Base-by-base conservation (phyloP, 2,329 filamentous ascomycete genomes). In the Pestalotiopsis sp. region DNA sequence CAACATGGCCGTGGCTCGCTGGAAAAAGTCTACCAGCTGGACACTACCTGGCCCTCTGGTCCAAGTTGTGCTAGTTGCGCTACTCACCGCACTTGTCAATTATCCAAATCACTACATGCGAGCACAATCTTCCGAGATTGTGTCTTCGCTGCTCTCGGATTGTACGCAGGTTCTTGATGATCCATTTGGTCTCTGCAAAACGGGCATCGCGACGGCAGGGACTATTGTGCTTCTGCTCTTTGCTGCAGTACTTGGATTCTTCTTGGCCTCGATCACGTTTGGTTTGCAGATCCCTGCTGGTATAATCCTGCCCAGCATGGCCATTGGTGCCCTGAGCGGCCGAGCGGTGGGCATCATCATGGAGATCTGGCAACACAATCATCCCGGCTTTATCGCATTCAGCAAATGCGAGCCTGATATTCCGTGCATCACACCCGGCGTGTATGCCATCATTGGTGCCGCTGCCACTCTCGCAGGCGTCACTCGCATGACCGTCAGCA, bases 61-160 rank as follows among this genome's bases (percentile, higher is more conserved):
- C 14, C 95, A 98, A 81, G 95, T 98, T 11, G 82, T 92, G 25
- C 80, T 90, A n/a, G 89, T 97, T 27, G 91, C 95, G 4, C 83
- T 95, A 57, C 77, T 97, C 25, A 97, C 95, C 1, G 94, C 95
- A 1, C 79, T 98, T 59, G 88, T 98, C 80, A 98, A 97, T 83
- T 99, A 94, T 75, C 96, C 96, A 12, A 97, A 98, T 81, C 91
- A 94, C 68, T 98, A 98, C 80, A 97, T 98, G 92, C 92, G 96
- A 73, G 92, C 94, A 3, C 95, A 98, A 78, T 90, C 93, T 25
- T 95, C 94, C 0, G 94, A 98, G 78, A 89, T 99, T 2, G 95
- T 98, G 17, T 95, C 95, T 70, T 92, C 92, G 68, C 89, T 99
- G 36, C 98, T 99, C 78, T 90, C 94, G 9, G 95, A 99, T 81